These are phyloP conservation scores for Agrocybe pediades DNA, from an alignment of 768 basidiomycete genomes.

Conservation along the genomic window DNA sequence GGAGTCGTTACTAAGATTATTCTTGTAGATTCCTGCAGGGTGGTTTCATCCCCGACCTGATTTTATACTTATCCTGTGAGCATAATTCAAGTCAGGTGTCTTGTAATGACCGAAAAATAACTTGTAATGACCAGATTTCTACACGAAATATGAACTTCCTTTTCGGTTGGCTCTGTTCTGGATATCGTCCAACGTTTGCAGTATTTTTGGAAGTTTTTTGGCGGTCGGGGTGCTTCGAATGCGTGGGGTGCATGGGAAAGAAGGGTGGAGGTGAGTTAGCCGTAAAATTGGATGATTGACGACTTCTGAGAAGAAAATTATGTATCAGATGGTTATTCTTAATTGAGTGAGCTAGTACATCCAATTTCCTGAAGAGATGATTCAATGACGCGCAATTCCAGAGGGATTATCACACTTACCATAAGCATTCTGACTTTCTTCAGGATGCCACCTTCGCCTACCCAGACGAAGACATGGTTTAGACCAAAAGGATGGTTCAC, in stretches of 20 bases:
- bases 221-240: conserved; percentile 65
- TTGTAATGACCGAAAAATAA: too few species aligned
- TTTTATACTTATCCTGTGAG: conserved; percentile 63
- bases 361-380: neutral
- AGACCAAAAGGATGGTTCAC: conserved; percentile 66
- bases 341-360: conserved; percentile 38
- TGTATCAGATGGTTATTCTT: conserved; percentile 55
- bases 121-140: conserved; percentile 51
- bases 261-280: conserved; percentile 49
- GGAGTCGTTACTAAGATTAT: neutral
- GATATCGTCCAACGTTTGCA: conserved; percentile 48
- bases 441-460: conserved; percentile 61
- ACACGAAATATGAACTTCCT: conserved; percentile 60
- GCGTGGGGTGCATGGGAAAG: conserved; percentile 52
- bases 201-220: conserved; percentile 53
- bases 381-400: too few species aligned
- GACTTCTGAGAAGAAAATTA: neutral
- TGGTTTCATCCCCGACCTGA: conserved; percentile 58
- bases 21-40: conserved; percentile 26
- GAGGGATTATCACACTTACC: conserved; percentile 38
- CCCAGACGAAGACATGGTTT: conserved; percentile 59
- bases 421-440: conserved; percentile 59
- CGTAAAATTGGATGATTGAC: neutral
- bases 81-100: too few species aligned
- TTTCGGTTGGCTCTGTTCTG: conserved; percentile 58